These are phyloP conservation scores for Candida montana DNA, from an alignment of 805 yeast species.

Conservation along the genomic window DNA sequence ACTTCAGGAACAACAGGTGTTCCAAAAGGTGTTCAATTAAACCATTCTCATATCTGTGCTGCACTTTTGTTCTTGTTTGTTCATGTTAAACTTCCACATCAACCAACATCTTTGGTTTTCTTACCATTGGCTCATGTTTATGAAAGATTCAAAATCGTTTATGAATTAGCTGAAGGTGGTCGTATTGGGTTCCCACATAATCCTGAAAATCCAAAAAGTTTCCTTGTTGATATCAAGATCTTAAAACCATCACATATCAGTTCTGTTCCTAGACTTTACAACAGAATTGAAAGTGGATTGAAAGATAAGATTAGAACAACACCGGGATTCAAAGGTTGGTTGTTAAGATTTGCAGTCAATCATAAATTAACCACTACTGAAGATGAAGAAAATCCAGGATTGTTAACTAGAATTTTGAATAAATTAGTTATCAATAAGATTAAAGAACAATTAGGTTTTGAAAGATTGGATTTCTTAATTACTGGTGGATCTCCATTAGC, in stretches of 20 bases:
- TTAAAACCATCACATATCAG: slow-evolving; percentile 49
- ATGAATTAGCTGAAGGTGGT: slow-evolving; percentile 42
- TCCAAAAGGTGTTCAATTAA: slow-evolving; percentile 64
- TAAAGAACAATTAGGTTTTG: slow-evolving; percentile 43
- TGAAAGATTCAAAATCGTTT: slow-evolving; percentile 42
- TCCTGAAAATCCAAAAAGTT: slow-evolving; percentile 43
- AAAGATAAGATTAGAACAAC: slow-evolving; percentile 41
- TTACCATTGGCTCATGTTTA: slow-evolving; percentile 58
- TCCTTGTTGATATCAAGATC: slow-evolving; percentile 53
- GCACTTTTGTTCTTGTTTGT: slow-evolving; percentile 40
- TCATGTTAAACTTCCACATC: slow-evolving; percentile 26
- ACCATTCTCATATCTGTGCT: slow-evolving; percentile 48
- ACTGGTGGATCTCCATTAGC: slow-evolving; percentile 72
- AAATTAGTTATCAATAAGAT: slow-evolving; percentile 37
- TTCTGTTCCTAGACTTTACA: slow-evolving; percentile 61
- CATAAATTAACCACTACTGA: slow-evolving; percentile 31
- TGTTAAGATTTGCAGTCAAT: slow-evolving; percentile 36
- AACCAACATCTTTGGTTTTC: slow-evolving; percentile 34
- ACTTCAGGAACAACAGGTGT: slow-evolving; percentile 75
- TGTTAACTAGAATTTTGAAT: slow-evolving; percentile 31
- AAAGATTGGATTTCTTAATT: slow-evolving; percentile 33
- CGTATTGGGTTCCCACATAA: slow-evolving; percentile 51
- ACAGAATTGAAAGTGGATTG: slow-evolving; percentile 56
- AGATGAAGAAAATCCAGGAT: slow-evolving; percentile 31
- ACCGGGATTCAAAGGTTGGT: slow-evolving; percentile 39